Base-by-base conservation (phyloP, 768 basidiomycete species). In the Collybia mongolica region DNA sequence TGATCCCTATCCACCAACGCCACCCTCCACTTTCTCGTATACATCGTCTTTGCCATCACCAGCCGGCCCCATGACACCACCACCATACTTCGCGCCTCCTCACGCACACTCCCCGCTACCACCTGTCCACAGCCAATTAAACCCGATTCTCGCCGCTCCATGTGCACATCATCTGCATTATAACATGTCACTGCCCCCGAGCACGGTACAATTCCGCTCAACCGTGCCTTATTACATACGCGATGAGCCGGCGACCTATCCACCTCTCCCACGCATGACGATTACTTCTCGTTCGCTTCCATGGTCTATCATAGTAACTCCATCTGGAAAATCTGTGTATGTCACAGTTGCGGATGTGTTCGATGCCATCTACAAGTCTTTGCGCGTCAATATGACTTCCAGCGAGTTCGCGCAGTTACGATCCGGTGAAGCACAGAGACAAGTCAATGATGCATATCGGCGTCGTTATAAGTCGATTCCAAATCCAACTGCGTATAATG, bases 331-430 rank as follows among this genome's bases (percentile, higher is more conserved):
- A 45, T 41, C 44, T 6, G 54, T 57, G 3, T 46, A 53, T 9
- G 68, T 75, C 35, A 66, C 71, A 1, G 59, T 74, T 44, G 61
- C 63, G 40, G 82, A 83, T 60, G 74, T 83, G n/a, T 63, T 83
- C 26, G 56, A 68, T 19, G 67, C 68, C 0, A 53, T 84, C 15
- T 77, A 79, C 61, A 57, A 60, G 50, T 61, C 64, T 45, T 69
- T 84, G 22, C 76, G 78, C 19, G 58, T 62, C 8, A 60, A 65
- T 0, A 74, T 76, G 1, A 70, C 70, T 12, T 46, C 56, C 0
- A 51, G 49, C 17, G 82, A 83, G 63, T 80, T 72, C 62, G 50
- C 60, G 19, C 54, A 53, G 6, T 58, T 72, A 15, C 71, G 68
- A 3, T 62, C 67, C 3, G 54, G 57, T 23, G 61, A 64, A 1